Percentiles rank a stretch among this genome's conserved stretches.
These are phyloP conservation scores for Colletotrichum paranaense DNA, from an alignment of 2,329 filamentous ascomycete species.

Conservation along the genomic window DNA sequence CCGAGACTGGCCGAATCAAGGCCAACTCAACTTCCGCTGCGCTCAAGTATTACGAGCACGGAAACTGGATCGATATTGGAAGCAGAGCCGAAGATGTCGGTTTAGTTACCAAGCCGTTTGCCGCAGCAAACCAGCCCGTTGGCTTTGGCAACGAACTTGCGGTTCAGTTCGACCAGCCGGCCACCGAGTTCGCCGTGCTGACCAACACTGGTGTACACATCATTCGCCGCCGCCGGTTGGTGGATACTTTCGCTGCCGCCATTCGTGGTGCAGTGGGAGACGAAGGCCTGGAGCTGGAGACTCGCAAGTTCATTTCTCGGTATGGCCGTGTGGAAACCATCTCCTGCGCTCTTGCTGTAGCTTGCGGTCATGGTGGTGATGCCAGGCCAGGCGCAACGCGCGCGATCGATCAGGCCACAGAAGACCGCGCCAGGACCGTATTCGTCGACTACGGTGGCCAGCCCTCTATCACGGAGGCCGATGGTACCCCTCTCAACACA, in stretches of 20 bases:
- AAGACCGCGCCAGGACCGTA: slow-evolving; percentile 85
- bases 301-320: slow-evolving; percentile 83
- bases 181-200: slow-evolving; percentile 88
- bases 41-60: slow-evolving; percentile 80
- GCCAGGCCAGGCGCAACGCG: slow-evolving; percentile 76
- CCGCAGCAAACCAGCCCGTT: slow-evolving; percentile 72
- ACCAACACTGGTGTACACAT: slow-evolving; percentile 93
- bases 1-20: slow-evolving; percentile 89
- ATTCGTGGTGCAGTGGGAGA: slow-evolving; percentile 79
- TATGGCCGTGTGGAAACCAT: slow-evolving; percentile 93
- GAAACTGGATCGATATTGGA: slow-evolving; percentile 81
- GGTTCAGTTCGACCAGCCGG: slow-evolving; percentile 89
- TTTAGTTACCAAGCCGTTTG: slow-evolving; percentile 78
- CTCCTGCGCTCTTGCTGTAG: slow-evolving; percentile 91
- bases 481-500: slow-evolving; percentile 77
- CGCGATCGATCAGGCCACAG: slow-evolving; percentile 84
- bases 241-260: slow-evolving; percentile 90
- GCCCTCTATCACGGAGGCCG: slow-evolving; percentile 81
- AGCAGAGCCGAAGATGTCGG: slow-evolving; percentile 83
- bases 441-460: slow-evolving; percentile 95
- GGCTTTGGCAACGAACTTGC: slow-evolving; percentile 97
- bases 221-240: slow-evolving; percentile 83
- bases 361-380: slow-evolving; percentile 92
- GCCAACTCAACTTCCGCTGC: slow-evolving; percentile 62
- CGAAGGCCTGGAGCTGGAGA: slow-evolving; percentile 83